Percentiles rank a stretch among this genome's conserved stretches.
Evolutionary conservation across 75 land plant species (phyloP).

Genomic region (Pinus taeda): DNA sequence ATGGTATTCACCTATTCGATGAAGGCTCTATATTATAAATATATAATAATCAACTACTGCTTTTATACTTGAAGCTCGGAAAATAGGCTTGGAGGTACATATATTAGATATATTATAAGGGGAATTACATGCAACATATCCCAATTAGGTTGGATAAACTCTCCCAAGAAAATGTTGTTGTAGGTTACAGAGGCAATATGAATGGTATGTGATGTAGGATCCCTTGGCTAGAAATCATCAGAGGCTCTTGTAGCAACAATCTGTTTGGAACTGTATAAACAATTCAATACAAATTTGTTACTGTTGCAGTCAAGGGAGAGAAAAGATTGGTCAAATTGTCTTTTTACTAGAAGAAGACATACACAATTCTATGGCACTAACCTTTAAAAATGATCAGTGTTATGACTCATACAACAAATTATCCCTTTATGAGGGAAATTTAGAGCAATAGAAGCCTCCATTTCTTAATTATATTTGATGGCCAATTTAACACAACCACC

Average conservation of each 20-base stretch:
- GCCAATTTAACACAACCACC: constrained; percentile 83
- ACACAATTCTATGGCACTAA: constrained; percentile 13
- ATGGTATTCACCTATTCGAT: constrained; percentile 88
- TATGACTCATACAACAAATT: constrained; percentile 95
- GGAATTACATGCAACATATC: constrained; percentile 86
- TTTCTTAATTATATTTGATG: constrained; percentile 70
- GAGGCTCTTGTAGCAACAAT: constrained; percentile 76
- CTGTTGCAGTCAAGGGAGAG: neutral
- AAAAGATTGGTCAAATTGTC: neutral
- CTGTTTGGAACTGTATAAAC: constrained; percentile 52
- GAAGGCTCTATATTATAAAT: constrained; percentile 49
- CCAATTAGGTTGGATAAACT: constrained; percentile 97
- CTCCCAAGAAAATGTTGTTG: constrained; percentile 82
- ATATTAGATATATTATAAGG: neutral
- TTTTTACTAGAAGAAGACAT: neutral
- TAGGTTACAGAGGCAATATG: constrained; percentile 89
- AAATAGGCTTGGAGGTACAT: neutral
- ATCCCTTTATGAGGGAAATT: constrained; percentile 89
- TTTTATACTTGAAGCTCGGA: neutral
- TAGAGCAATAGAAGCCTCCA: constrained; percentile 79
- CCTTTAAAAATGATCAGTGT: constrained; percentile 89
- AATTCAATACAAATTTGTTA: neutral
- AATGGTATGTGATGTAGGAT: constrained; percentile 86
- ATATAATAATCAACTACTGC: constrained; percentile 1
- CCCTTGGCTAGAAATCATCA: constrained; percentile 89